Evolutionary conservation across 352 stramenopile species (phyloP), one percentile per base, ranked within the genome.

Genomic region (Globisporangium polare): DNA sequence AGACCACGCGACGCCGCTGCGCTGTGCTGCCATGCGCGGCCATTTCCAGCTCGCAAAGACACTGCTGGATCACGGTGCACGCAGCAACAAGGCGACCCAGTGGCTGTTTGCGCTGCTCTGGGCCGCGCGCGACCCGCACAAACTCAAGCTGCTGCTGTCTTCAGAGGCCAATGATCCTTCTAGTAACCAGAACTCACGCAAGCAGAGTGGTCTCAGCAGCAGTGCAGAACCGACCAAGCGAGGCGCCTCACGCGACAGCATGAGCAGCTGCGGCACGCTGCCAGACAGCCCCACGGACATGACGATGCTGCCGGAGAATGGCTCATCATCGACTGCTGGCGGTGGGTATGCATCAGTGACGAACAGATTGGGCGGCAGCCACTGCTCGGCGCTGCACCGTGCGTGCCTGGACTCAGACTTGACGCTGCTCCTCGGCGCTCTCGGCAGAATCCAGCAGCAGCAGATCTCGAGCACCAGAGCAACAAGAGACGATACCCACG

Each of bases 141-240:
- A 69, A 46, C 33, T 80, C 43, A 81, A 77, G 54, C 55, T 51
- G n/a, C 22, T 82, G 60, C n/a, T 83, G 50, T 43, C 50, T 27
- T 41, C 50, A 0, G 29, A 42, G 9, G 27, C n/a, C 12, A n/a
- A n/a, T 10, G 22, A 20, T 1, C 9, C 27, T n/a, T 26, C 58
- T 17, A 24, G 18, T 27, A 37, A 24, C 42, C 37, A 6, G 24
- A 62, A 2, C 18, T 27, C 57, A 64, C n/a, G 39, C 56, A 20
- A 67, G 55, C 17, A 26, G 1, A 17, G 26, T 5, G 35, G 18
- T 20, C 3, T 15, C 6, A 24, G 9, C 17, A 43, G 29, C 29
- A 24, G 18, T 18, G 10, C 20, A 1, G n/a, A 29, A 0, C 8
- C 20, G 31, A 18, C 35, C 39, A 39, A 43, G 24, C 35, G 26